Evolutionary conservation across 2,329 filamentous ascomycete species (phyloP).

Genomic region (Fusarium xylarioides): DNA sequence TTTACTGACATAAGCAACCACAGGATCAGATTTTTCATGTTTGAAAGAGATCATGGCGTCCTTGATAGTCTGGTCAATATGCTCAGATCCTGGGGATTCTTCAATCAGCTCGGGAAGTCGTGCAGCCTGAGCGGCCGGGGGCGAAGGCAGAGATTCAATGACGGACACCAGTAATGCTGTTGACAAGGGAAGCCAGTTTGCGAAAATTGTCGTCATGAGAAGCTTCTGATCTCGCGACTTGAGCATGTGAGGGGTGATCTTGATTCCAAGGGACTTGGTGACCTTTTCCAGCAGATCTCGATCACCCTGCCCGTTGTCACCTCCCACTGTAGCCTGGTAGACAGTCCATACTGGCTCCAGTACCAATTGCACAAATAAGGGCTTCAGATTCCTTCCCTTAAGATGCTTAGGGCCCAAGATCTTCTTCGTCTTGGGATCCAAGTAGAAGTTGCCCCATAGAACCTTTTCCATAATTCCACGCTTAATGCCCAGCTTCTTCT

Average conservation of each 20-base stretch:
- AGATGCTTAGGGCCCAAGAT: slow-evolving; percentile 90
- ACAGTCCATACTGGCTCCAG: slow-evolving; percentile 96
- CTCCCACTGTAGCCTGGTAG: slow-evolving; percentile 88
- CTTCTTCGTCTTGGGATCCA: slow-evolving; percentile 97
- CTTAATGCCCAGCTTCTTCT: slow-evolving; percentile 97
- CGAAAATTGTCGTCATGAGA: slow-evolving; percentile 86
- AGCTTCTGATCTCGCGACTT: slow-evolving; percentile 85
- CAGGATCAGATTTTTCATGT: slow-evolving; percentile 73
- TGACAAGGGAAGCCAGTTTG: slow-evolving; percentile 90
- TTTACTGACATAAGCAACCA: slow-evolving; percentile 96
- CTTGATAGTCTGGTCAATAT: slow-evolving; percentile 74
- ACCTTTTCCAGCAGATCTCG: slow-evolving; percentile 88
- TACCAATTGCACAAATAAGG: slow-evolving; percentile 97
- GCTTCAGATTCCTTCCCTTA: slow-evolving; percentile 90
- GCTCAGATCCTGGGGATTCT: slow-evolving; percentile 77
- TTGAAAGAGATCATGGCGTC: slow-evolving; percentile 87
- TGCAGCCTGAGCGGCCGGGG: slow-evolving; percentile 78
- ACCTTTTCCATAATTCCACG: slow-evolving; percentile 88
- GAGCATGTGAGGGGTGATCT: slow-evolving; percentile 82
- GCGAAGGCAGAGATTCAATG: slow-evolving; percentile 90
- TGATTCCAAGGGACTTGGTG: slow-evolving; percentile 87
- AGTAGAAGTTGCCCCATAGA: slow-evolving; percentile 94
- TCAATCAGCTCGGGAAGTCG: slow-evolving; percentile 83
- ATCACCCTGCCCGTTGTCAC: slow-evolving; percentile 84
- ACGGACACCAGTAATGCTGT: slow-evolving; percentile 93